Percentiles rank a stretch among this genome's conserved stretches.
Evolutionary conservation across 352 stramenopile genomes (phyloP).

Genomic region (Pythium pyrilobum): DNA sequence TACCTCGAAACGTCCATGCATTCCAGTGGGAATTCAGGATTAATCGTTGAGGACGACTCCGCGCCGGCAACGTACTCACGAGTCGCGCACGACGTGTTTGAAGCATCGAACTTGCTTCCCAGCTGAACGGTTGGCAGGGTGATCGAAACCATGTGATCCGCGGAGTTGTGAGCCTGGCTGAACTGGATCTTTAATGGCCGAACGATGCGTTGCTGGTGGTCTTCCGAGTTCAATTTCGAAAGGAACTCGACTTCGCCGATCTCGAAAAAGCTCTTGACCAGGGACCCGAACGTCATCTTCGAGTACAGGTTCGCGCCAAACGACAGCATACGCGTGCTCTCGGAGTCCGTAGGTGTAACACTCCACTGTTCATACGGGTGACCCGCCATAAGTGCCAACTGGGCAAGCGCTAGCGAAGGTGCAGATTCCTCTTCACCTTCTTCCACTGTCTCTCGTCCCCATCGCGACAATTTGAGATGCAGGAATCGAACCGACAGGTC

Average conservation of each 20-base stretch:
- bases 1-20: slow-evolving; percentile 63
- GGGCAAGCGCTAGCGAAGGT: slow-evolving; percentile 67
- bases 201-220: slow-evolving; percentile 51
- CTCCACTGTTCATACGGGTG: slow-evolving; percentile 56
- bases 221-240: slow-evolving; percentile 43
- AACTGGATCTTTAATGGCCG: slow-evolving; percentile 64
- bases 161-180: slow-evolving; percentile 38
- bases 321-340: slow-evolving; percentile 64
- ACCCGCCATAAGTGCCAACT: slow-evolving; percentile 64
- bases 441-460: slow-evolving; percentile 79
- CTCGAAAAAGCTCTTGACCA: slow-evolving; percentile 86
- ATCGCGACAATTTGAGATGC: slow-evolving; percentile 80
- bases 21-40: slow-evolving; percentile 70
- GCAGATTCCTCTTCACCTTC: slow-evolving; percentile 79
- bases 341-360: slow-evolving; percentile 52
- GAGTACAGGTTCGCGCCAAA: slow-evolving; percentile 81
- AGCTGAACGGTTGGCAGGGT: slow-evolving; percentile 5
- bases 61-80: slow-evolving; percentile 27
- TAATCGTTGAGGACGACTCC: slow-evolving; percentile 27
- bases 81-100: slow-evolving; percentile 75
- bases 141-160: slow-evolving; percentile 24
- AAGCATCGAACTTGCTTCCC: slow-evolving; percentile 44
- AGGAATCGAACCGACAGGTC: slow-evolving; percentile 72
- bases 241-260: slow-evolving; percentile 64
- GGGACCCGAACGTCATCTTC: slow-evolving; percentile 64